phyloP scores from a whole-genome alignment of 768 basidiomycete species.

The Termitomyces sp. region DNA sequence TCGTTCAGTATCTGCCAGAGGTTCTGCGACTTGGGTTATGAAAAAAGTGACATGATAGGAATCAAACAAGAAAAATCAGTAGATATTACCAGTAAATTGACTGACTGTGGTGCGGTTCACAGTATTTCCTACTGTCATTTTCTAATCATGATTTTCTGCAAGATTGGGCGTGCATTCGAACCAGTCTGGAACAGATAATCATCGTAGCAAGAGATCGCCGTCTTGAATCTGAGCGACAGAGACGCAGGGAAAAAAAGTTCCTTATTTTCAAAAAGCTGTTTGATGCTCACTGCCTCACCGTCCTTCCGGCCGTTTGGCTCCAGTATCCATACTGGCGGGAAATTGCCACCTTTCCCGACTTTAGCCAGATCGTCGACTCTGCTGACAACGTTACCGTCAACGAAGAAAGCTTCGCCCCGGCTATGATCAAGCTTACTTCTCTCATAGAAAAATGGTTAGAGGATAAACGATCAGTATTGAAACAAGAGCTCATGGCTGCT shows the following conservation, averaged over 20 bases:
- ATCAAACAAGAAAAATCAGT: neutral
- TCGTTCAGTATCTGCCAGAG: conserved; percentile 12
- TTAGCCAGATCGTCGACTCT: neutral
- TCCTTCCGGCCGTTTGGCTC: conserved; percentile 19
- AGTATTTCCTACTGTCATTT: neutral
- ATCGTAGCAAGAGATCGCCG: conserved; percentile 2
- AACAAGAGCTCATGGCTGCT: neutral
- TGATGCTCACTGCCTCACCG: conserved; percentile 12
- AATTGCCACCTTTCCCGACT: conserved; percentile 3
- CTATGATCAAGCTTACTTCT: conserved; percentile 1
- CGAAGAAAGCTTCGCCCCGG: neutral
- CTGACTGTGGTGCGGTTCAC: conserved; percentile 19
- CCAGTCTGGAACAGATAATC: conserved; percentile 14
- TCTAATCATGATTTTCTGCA: neutral
- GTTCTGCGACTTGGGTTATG: conserved; percentile 16
- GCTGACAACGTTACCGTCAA: neutral
- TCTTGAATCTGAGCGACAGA: conserved; percentile 5
- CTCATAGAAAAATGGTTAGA: conserved; percentile 1
- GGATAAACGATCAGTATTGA: neutral
- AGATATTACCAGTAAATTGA: conserved; percentile 12
- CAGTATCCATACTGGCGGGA: conserved; percentile 17
- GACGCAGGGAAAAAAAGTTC: conserved; percentile 1
- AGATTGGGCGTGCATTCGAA: conserved; percentile 21
- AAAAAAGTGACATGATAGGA: conserved; percentile 6
- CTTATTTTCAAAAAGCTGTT: conserved; percentile 11